Evolutionary conservation across 2,329 filamentous ascomycete species (phyloP), one percentile per base, ranked within the genome.

Genomic region (Macrophomina phaseolina): DNA sequence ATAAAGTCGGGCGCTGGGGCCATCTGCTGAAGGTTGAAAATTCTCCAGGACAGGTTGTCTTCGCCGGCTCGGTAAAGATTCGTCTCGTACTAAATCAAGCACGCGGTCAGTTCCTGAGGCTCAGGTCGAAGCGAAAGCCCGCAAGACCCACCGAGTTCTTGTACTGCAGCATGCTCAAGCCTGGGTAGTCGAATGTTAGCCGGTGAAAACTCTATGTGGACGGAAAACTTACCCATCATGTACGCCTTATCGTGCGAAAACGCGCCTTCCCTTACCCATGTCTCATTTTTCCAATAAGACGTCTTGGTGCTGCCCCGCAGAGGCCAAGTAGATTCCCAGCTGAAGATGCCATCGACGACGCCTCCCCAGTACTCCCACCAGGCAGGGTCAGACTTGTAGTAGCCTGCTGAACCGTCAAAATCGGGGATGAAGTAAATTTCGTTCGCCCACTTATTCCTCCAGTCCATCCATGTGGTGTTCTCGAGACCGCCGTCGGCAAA

Each of bases 241-340:
- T 80, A 80, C 1, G 70, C 52, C 68, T 79, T 79, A 9, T 69
- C 68, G 11, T 66, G 58, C 1, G 68, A 68, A 5, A 68, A 65
- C 61, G 71, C 73, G 12, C 73, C 67, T 4, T 68, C 65, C 48
- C 72, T 66, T 3, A 23, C 23, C 23, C 23, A 34, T 76, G 71
- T 36, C 65, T 64, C 32, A 70, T 67, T 12, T 71, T 72, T 42
- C 71, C 72, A 16, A 75, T 73, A 52, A 42, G 28, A 32, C 23
- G 14, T 65, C n/a, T 2, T 32, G 30, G 2, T 16, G 12, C 34
- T 28, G 28, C 40, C 40, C 14, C 40, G 23, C 11, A 34, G 14
- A 6, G 78, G 77, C 78, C 78, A 80, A n/a, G 75, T 70, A 1
- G 75, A 72, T 69, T 80, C 78, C 78, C 78, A 80, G 69, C 72